Evolutionary conservation across 2,329 filamentous ascomycete species (phyloP), one percentile per base, ranked within the genome.

Genomic region (Fusarium neocosmosporiellum): DNA sequence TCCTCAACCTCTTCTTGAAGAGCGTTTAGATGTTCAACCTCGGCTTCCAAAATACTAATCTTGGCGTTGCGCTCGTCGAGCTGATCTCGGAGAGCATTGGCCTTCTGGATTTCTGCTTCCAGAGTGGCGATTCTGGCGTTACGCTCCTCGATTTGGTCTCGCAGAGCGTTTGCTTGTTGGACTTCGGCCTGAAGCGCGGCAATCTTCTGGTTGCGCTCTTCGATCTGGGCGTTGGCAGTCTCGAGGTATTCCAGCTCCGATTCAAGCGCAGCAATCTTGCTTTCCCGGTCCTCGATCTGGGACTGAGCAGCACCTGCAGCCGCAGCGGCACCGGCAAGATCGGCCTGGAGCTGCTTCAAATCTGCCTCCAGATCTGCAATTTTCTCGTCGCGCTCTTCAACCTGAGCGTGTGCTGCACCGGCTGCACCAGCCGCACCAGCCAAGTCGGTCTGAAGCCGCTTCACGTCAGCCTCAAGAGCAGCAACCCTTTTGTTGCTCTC

Each of bases 41-140:
- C 71, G 5, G 81, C 72, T 71, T 88, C 84, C 7, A 87, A 79
- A 3, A 82, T 77, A 6, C 80, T 75, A 36, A 87, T 83, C 71
- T 81, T 83, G 37, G 79, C 79, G 64, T 84, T 83, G 53, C 84
- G 83, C 64, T 86, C 83, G n/a, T 70, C 59, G 7, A 70, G 53
- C 33, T 75, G 60, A 5, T 53, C 58, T 16, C 29, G 36, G 20
- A 37, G 37, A 36, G 39, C 27, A 7, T 60, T 37, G 2, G 27
- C 58, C 39, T 72, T 50, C 54, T 83, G 80, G 36, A 87, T 79
- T 62, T 85, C 80, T 18, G 75, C 54, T 59, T 79, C 73, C 6
- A 78, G 71, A 13, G 70, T 67, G 11, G 71, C 67, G 24, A 78
- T 69, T 33, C 46, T 70, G 7, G 59, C 43, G 33, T 67, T 69